A percentile compares a stretch with the other conserved stretches of the same genome.
Conservation (phyloP, 495 filamentous ascomycete species). For the Lindgomyces ingoldianus region DNA sequence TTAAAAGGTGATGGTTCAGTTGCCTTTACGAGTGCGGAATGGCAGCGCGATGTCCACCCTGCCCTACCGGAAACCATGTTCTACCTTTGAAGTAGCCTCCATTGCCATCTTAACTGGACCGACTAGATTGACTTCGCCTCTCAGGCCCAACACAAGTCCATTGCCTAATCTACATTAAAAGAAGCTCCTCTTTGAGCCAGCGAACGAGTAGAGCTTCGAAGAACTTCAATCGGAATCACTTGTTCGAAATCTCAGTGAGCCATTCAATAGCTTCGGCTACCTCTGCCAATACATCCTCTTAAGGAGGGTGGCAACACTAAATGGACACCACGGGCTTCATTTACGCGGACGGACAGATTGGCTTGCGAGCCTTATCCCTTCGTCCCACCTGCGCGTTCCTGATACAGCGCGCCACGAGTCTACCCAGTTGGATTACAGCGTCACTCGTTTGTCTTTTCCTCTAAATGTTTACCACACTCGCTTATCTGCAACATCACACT, state of each 20-base stretch:
- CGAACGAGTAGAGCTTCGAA: neutral
- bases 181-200: neutral
- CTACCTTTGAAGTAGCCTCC: conserved; percentile 37
- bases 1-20: conserved; percentile 21
- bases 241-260: conserved; percentile 6
- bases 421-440: too few relatives aligned
- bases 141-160: neutral
- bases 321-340: neutral
- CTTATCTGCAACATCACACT: too few relatives aligned
- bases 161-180: neutral
- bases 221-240: neutral
- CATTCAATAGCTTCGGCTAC: conserved; percentile 10
- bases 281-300: neutral
- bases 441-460: too few relatives aligned
- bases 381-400: too few relatives aligned
- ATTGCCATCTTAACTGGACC: neutral
- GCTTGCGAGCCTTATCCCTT: too few relatives aligned
- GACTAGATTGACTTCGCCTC: neutral
- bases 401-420: too few relatives aligned
- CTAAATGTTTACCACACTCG: too few relatives aligned
- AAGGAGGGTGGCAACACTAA: neutral
- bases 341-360: too few relatives aligned
- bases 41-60: conserved; percentile 22
- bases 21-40: neutral
- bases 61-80: conserved; percentile 37